Base-by-base conservation (phyloP, 345 rosid genomes). In the Citrus cavaleriei region DNA sequence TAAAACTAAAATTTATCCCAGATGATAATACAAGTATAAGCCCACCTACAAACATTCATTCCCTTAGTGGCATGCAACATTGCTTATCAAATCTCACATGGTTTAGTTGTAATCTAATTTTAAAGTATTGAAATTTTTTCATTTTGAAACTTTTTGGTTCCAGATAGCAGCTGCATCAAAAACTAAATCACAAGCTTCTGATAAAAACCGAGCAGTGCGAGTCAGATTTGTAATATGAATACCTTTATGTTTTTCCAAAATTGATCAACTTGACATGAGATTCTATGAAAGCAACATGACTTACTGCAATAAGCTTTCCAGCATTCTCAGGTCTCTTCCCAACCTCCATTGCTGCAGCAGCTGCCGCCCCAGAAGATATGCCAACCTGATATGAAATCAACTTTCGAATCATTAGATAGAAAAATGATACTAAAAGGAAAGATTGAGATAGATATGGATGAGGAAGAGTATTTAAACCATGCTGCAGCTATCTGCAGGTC, bases 331-430 rank as follows among this genome's bases (percentile, higher is more conserved):
- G 95, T 85, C 99, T 89, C 88, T 86, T 89, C 77, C 93, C 99
- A 64, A 93, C 96, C 85, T 85, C 79, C 63, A 95, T 84, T 80
- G 98, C 99, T 28, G 97, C 97, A 8, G 93, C 92, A 5, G 99
- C 97, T 5, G 99, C 99, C 0, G 99, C 99, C 69, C 99, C 99
- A 71, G 99, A 95, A 73, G 99, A 93, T 85, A 95, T 93, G 76
- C 99, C 99, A 7, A 95, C 99, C 98, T 95, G 91, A 75, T n/a
- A 55, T 71, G 51, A 54, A 65, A 46, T 72, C 19, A 46, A 9
- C 1, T 46, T 19, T 65, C 37, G 65, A 75, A 86, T 49, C 27
- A 70, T 68, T 38, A 38, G 22, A 62, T 25, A 59, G 19, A 51
- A 16, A 6, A 27, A 72, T 27, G 2, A 55, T n/a, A 9, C 13